phyloP scores from a whole-genome alignment of 345 rosid species.

The Gossypium thurberi region DNA sequence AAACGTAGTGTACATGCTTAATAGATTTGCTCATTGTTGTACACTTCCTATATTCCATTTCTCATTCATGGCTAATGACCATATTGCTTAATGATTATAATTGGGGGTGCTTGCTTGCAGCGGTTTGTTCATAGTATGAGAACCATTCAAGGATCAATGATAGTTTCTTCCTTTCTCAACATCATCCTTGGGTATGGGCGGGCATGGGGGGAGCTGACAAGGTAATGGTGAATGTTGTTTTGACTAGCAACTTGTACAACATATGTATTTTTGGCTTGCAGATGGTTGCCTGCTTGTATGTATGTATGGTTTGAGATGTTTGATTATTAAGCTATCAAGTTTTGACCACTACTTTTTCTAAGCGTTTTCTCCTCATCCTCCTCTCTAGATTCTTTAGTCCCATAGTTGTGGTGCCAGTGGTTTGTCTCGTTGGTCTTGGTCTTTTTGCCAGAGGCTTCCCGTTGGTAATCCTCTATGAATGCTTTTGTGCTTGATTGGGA shows the following conservation, averaged over 20 bases:
- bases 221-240: slow-evolving; percentile 31
- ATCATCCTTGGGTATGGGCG: slow-evolving; percentile 69
- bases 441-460: slow-evolving; percentile 85
- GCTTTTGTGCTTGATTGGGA: neutral
- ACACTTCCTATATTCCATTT: neutral
- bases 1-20: neutral
- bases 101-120: slow-evolving; percentile 45
- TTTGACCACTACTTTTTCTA: neutral
- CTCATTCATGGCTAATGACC: neutral
- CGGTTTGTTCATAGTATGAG: slow-evolving; percentile 68
- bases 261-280: neutral
- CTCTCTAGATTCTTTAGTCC: slow-evolving; percentile 63
- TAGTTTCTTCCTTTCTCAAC: slow-evolving; percentile 78
- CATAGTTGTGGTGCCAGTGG: slow-evolving; percentile 65
- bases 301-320: neutral
- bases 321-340: neutral
- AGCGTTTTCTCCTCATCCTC: slow-evolving; percentile 5
- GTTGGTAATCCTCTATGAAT: slow-evolving; percentile 44
- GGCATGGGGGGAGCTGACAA: slow-evolving; percentile 70
- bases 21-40: neutral
- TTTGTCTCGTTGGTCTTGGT: slow-evolving; percentile 76
- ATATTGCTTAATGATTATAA: slow-evolving; percentile 1
- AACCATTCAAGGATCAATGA: slow-evolving; percentile 86
- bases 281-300: neutral
- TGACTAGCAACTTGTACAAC: neutral